These are phyloP conservation scores for Colletotrichum lentis DNA, from an alignment of 2,329 filamentous ascomycete genomes.

Conservation along the genomic window DNA sequence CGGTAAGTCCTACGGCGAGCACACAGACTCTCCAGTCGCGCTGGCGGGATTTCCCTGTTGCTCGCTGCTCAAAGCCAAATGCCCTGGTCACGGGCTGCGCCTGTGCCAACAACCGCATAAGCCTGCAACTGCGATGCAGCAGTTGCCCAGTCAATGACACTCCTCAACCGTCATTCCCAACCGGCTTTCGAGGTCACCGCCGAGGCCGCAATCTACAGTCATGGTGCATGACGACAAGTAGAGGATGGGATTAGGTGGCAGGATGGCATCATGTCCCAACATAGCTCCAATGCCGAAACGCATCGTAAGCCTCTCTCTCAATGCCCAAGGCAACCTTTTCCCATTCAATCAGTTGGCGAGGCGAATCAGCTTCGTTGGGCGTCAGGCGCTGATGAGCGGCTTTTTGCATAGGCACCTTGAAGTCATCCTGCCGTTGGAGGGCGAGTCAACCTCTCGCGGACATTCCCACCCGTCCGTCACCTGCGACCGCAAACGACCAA, in stretches of 20 bases:
- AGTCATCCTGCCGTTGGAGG: constrained; percentile 12
- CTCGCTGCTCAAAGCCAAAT: background rate
- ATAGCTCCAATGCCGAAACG: constrained; percentile 5
- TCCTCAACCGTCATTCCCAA: background rate
- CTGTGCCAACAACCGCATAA: constrained; percentile 1
- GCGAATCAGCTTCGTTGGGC: background rate
- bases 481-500: constrained; percentile 1
- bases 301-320: background rate
- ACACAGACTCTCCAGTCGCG: constrained; percentile 17
- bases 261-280: background rate
- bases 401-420: constrained; percentile 24
- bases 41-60: constrained; percentile 20
- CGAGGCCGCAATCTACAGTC: background rate
- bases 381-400: background rate
- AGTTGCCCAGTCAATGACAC: background rate
- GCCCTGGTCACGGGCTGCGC: background rate
- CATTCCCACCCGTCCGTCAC: constrained; percentile 25
- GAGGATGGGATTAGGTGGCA: background rate
- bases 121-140: constrained; percentile 9
- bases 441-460: constrained; percentile 15
- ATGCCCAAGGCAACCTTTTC: background rate
- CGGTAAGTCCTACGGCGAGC: constrained; percentile 16
- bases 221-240: background rate
- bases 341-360: constrained; percentile 6
- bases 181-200: too few species aligned